Conservation (phyloP, 805 yeast genomes). For the Cyberlindnera sargentensis region DNA sequence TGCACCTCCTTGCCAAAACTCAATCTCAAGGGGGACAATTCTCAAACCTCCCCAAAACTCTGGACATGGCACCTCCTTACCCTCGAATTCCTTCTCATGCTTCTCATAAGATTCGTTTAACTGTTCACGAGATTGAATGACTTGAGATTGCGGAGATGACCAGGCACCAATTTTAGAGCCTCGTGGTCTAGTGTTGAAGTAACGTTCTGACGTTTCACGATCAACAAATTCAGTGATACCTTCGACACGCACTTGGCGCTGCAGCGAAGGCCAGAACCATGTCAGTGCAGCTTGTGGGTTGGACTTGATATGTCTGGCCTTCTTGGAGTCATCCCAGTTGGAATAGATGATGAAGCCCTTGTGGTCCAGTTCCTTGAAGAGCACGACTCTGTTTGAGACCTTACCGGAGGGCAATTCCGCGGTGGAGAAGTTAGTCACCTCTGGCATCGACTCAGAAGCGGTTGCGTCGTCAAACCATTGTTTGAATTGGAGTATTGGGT, state of each 20-base stretch:
- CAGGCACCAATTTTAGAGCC: constrained; percentile 95
- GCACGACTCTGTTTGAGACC: constrained; percentile 75
- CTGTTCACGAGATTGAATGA: constrained; percentile 50
- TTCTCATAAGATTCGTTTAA: constrained; percentile 46
- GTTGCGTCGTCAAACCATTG: constrained; percentile 80
- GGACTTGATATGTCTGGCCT: constrained; percentile 58
- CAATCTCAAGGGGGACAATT: constrained; percentile 81
- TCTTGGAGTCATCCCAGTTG: constrained; percentile 86
- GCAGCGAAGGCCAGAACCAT: constrained; percentile 87
- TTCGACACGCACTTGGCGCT: constrained; percentile 91
- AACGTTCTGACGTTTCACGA: constrained; percentile 66
- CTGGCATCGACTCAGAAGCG: constrained; percentile 58
- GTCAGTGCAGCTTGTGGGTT: constrained; percentile 79
- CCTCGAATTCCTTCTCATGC: constrained; percentile 52
- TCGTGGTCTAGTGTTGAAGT: constrained; percentile 83
- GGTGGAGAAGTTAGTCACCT: constrained; percentile 81
- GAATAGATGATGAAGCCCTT: constrained; percentile 84
- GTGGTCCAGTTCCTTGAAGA: constrained; percentile 83
- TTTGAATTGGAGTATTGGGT: constrained; percentile 75
- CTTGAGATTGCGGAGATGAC: constrained; percentile 84
- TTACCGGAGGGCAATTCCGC: constrained; percentile 87
- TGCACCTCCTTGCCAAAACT: constrained; percentile 96
- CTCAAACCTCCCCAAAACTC: constrained; percentile 95
- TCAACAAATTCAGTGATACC: constrained; percentile 72
- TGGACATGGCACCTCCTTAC: constrained; percentile 73